These are phyloP conservation scores for Hirsutella minnesotensis DNA, from an alignment of 2,329 filamentous ascomycete species.

Conservation along the genomic window DNA sequence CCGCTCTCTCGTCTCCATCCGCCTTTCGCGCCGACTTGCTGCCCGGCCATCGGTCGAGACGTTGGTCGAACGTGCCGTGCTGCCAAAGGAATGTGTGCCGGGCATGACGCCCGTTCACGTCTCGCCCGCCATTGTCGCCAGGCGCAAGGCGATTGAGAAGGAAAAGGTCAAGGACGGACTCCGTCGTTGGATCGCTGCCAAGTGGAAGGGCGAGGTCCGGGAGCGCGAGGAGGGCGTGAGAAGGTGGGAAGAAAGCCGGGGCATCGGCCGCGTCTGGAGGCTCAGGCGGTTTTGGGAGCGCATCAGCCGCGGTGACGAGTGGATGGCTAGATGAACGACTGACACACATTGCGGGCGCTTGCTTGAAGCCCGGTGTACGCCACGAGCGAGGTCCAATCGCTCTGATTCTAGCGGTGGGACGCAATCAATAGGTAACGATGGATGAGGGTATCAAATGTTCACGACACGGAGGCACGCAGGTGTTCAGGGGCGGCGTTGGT, in stretches of 20 bases:
- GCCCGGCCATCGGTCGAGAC: slow-evolving; percentile 46
- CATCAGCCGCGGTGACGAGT: slow-evolving; percentile 30
- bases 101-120: slow-evolving; percentile 29
- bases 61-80: slow-evolving; percentile 50
- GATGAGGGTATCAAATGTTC: too few species aligned
- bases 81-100: slow-evolving; percentile 52
- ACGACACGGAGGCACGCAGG: too few species aligned
- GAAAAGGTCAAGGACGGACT: slow-evolving; percentile 57
- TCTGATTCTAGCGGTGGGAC: too few species aligned
- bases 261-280: slow-evolving; percentile 46
- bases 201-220: slow-evolving; percentile 40
- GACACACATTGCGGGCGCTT: too few species aligned
- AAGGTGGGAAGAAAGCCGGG: slow-evolving; percentile 35
- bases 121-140: slow-evolving; percentile 50
- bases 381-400: too few species aligned
- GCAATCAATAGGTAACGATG: too few species aligned
- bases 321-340: neutral
- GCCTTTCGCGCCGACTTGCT: slow-evolving; percentile 48
- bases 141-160: slow-evolving; percentile 50
- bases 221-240: slow-evolving; percentile 35
- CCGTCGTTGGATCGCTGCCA: slow-evolving; percentile 50
- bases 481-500: too few species aligned
- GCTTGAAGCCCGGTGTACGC: too few species aligned
- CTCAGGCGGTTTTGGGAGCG: slow-evolving; percentile 57
- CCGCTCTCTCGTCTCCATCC: slow-evolving; percentile 52